A percentile compares a stretch with the other conserved stretches of the same genome.
phyloP scores from a whole-genome alignment of 1,139 yeast genomes.

The Protomyces gravidus region DNA sequence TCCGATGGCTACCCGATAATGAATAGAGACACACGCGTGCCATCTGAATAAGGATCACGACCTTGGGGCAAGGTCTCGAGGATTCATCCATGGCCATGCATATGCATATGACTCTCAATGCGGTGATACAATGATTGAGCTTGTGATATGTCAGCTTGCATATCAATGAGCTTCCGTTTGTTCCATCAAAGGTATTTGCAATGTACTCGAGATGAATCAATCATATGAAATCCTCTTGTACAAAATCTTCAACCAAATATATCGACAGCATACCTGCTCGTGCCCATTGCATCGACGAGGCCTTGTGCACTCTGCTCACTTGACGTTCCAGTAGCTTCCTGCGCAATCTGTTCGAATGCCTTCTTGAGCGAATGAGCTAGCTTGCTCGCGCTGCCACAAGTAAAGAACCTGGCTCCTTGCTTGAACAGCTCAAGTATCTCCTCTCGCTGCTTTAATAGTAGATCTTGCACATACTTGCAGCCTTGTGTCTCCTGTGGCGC shows the following conservation, averaged over 20 bases:
- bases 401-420: conserved; percentile 17
- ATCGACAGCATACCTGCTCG: conserved; percentile 21
- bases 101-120: too few relatives aligned
- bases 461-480: conserved; percentile 21
- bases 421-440: conserved; percentile 7
- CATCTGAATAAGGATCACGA: too few relatives aligned
- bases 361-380: conserved; percentile 19
- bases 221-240: too few relatives aligned
- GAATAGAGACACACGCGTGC: too few relatives aligned
- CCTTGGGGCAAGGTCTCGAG: too few relatives aligned
- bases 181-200: too few relatives aligned
- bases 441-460: conserved; percentile 3
- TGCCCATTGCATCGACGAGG: conserved; percentile 15
- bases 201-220: too few relatives aligned
- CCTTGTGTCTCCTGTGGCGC: conserved; percentile 8
- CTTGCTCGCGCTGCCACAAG: conserved; percentile 27
- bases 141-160: too few relatives aligned
- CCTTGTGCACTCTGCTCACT: neutral
- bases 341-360: conserved; percentile 16
- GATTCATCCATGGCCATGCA: too few relatives aligned
- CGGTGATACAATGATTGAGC: too few relatives aligned
- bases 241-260: conserved; percentile 7
- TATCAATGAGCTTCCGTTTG: too few relatives aligned
- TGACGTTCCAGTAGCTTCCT: neutral
- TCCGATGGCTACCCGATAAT: too few relatives aligned